Evolutionary conservation across 2,329 filamentous ascomycete species (phyloP).

Genomic region (Arthrinium puccinioides): DNA sequence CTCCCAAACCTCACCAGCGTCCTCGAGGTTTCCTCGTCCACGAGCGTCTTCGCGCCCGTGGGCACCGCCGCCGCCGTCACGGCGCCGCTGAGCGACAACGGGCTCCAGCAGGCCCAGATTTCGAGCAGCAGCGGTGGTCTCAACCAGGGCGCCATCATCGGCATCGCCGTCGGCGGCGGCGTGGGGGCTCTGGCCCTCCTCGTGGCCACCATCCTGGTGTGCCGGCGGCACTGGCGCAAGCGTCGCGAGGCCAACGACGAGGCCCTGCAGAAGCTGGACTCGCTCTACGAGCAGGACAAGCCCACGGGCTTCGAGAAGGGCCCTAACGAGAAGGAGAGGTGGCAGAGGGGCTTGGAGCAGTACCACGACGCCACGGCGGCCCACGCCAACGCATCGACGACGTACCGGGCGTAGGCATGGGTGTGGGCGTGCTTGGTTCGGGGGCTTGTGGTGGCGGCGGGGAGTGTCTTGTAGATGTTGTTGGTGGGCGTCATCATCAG

Average conservation of each 20-base stretch:
- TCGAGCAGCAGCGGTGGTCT: conserved; percentile 9
- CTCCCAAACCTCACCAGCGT: not conserved
- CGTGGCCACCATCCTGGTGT: conserved; percentile 14
- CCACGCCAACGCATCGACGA: not conserved
- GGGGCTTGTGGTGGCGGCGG: too few relatives aligned
- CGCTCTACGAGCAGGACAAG: conserved; percentile 20
- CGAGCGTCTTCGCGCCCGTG: too few relatives aligned
- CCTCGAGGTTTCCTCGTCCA: not conserved
- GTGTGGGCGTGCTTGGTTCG: too few relatives aligned
- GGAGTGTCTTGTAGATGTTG: too few relatives aligned
- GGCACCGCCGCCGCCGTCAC: conserved; percentile 1
- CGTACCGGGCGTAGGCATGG: not conserved
- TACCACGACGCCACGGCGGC: conserved; percentile 12
- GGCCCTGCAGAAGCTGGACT: conserved; percentile 15
- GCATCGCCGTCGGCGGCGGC: conserved; percentile 18
- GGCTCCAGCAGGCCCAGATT: conserved; percentile 12
- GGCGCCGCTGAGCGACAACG: conserved; percentile 7
- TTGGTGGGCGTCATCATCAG: too few relatives aligned
- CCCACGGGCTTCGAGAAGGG: conserved; percentile 14
- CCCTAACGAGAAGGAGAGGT: conserved; percentile 17
- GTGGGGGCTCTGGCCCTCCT: conserved; percentile 18
- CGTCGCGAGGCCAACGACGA: conserved; percentile 20
- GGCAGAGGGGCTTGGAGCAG: conserved; percentile 21
- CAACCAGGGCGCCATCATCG: conserved; percentile 16
- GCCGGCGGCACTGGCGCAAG: conserved; percentile 21